Evolutionary conservation across 768 basidiomycete genomes (phyloP), one percentile per base, ranked within the genome.

Genomic region (Lactifluus subvellereus): DNA sequence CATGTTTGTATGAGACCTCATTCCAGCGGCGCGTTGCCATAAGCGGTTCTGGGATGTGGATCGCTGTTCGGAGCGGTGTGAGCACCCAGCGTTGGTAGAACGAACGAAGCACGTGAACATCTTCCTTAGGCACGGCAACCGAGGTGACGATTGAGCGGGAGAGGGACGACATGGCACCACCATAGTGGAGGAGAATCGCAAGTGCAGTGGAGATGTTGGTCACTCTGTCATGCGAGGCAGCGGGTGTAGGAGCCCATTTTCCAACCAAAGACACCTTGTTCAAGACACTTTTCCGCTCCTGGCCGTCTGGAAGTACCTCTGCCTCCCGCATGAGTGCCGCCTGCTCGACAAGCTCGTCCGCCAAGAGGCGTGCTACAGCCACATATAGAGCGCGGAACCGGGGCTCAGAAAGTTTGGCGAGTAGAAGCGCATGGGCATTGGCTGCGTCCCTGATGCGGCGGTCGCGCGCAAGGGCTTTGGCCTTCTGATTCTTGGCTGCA

Each of bases 211-310:
- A 72, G 65, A 90, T 83, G 70, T 86, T 85, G 3, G 84, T 85
- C 60, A 79, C 74, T 10, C 81, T 78, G 67, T 89, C 88, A 59
- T 88, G 87, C 4, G 83, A 77, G 3, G 76, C 74, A 4, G 71
- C 77, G 13, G 84, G 82, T 2, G 82, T 81, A 0, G 88, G 87
- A 0, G 86, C 87, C 87, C 87, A 90, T 71, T 89, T 91, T 1
- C 79, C 78, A 1, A 80, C 85, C 16, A 88, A 79, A 7, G 81
- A 81, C 20, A 89, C 73, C 37, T 76, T 73, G 63, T 72, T 77
- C 6, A 79, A 66, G 27, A 80, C 71, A 4, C 66, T 55, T 47
- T 35, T 62, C 0, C 65, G 70, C 53, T 71, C 71, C 1, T 71
- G 70, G 9, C 71, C 70, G 0, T 66, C 66, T 1, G 76, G 69